A percentile compares a stretch with the other conserved stretches of the same genome.
These are phyloP conservation scores for Chaetomium strumarium DNA, from an alignment of 2,329 filamentous ascomycete species.

Conservation along the genomic window DNA sequence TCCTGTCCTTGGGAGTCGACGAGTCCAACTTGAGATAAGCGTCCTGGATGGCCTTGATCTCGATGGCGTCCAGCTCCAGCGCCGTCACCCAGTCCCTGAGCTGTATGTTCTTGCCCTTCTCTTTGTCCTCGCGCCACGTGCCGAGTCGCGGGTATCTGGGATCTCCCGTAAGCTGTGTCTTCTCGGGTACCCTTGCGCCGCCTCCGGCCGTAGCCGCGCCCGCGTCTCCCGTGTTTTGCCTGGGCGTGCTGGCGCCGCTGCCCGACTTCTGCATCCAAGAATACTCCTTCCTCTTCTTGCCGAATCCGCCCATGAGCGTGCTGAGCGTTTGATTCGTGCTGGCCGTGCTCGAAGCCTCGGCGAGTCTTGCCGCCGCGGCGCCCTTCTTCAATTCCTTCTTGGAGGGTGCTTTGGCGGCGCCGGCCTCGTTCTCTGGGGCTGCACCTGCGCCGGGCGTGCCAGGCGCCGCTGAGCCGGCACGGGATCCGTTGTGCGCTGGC, in stretches of 20 bases:
- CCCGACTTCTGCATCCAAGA: constrained; percentile 63
- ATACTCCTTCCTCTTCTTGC: constrained; percentile 63
- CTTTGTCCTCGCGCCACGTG: constrained; percentile 71
- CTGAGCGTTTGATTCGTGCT: constrained; percentile 76
- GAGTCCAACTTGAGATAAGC: constrained; percentile 49
- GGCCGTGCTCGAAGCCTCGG: constrained; percentile 71
- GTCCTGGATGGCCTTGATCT: constrained; percentile 55
- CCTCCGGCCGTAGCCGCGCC: constrained; percentile 26
- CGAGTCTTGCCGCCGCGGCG: constrained; percentile 68
- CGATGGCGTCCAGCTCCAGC: constrained; percentile 70
- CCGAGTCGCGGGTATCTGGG: constrained; percentile 58
- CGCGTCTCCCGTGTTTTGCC: constrained; percentile 29
- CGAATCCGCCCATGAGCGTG: constrained; percentile 64
- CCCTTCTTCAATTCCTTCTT: constrained; percentile 84
- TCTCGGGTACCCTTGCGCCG: constrained; percentile 27
- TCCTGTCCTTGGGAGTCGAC: constrained; percentile 12
- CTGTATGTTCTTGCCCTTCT: constrained; percentile 73
- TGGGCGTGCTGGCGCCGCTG: constrained; percentile 50
- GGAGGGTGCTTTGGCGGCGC: constrained; percentile 55
- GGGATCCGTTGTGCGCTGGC: constrained; percentile 43
- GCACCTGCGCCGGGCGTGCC: constrained; percentile 58
- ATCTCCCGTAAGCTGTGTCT: constrained; percentile 47
- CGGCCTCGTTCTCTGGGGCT: constrained; percentile 50
- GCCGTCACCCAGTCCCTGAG: constrained; percentile 75
- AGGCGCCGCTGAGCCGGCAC: constrained; percentile 52